Evolutionary conservation across 2,329 filamentous ascomycete species (phyloP).

Genomic region (Trichoderma sp.): DNA sequence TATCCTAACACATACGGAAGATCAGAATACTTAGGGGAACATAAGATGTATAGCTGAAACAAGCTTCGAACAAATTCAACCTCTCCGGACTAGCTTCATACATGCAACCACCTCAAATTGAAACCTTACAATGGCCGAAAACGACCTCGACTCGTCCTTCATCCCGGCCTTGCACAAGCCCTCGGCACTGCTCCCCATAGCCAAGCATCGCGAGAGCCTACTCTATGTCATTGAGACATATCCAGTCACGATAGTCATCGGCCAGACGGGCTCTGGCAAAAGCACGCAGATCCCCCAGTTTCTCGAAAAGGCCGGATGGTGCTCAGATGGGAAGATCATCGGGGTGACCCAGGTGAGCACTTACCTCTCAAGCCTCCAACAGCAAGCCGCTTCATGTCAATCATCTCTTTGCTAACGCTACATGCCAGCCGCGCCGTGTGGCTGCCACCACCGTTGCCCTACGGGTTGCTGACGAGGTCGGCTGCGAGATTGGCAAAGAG

Average conservation of each 20-base stretch:
- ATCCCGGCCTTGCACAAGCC: slow-evolving; percentile 89
- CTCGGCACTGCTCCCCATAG: slow-evolving; percentile 79
- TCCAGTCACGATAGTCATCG: slow-evolving; percentile 85
- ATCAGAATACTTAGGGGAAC: not conserved
- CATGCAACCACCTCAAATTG: not conserved
- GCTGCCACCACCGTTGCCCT: slow-evolving; percentile 88
- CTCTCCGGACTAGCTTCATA: not conserved
- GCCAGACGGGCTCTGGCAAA: slow-evolving; percentile 93
- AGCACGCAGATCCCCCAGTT: slow-evolving; percentile 96
- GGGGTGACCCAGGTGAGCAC: slow-evolving; percentile 80
- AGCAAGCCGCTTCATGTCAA: not conserved
- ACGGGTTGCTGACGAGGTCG: slow-evolving; percentile 86
- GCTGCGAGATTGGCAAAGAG: slow-evolving; percentile 83
- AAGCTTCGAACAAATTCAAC: slow-evolving; percentile 4
- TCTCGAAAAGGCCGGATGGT: slow-evolving; percentile 87
- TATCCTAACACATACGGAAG: not conserved
- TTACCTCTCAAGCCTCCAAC: not conserved
- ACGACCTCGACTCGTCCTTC: slow-evolving; percentile 59
- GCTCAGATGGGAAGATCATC: slow-evolving; percentile 76
- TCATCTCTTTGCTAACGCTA: not conserved
- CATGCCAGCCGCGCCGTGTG: slow-evolving; percentile 76
- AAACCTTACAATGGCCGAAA: slow-evolving; percentile 53
- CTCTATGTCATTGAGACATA: slow-evolving; percentile 85
- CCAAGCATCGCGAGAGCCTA: slow-evolving; percentile 75
- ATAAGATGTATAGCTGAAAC: slow-evolving; percentile 2